A percentile compares a stretch with the other conserved stretches of the same genome.
Conservation (phyloP, 371 early-diverging fungal species). For the Mortierella sp. region DNA sequence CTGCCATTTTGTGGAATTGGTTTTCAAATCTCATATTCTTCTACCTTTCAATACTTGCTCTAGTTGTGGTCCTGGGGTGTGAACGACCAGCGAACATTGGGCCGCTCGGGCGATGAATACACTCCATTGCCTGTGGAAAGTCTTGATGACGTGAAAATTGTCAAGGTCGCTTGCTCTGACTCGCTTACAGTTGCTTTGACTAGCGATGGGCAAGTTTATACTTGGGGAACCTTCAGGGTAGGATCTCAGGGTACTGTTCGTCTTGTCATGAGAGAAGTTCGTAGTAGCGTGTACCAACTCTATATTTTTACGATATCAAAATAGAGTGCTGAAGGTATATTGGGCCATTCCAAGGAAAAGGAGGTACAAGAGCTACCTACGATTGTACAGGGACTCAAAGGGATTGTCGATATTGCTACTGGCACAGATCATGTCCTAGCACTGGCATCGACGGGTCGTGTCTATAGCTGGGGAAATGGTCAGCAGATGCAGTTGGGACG, state of each 20-base stretch:
- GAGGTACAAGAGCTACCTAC: conserved; percentile 68
- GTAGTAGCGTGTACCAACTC: too few species aligned
- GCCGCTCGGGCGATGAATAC: conserved; percentile 86
- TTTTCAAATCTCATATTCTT: not conserved
- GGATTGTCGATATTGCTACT: conserved; percentile 84
- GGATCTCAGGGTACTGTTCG: conserved; percentile 7
- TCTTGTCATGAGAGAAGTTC: not conserved
- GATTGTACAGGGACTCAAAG: conserved; percentile 38
- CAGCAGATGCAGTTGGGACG: conserved; percentile 95
- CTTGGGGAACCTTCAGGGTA: conserved; percentile 97
- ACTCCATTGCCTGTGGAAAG: conserved; percentile 65
- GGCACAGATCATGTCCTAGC: conserved; percentile 96
- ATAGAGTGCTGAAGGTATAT: conserved; percentile 70
- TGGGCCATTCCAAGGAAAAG: conserved; percentile 76
- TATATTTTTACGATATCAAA: not conserved
- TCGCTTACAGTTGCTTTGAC: conserved; percentile 92
- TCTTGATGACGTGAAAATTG: conserved; percentile 79
- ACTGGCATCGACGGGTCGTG: conserved; percentile 76
- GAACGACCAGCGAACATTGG: conserved; percentile 98
- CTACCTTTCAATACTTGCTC: not conserved
- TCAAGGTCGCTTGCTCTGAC: conserved; percentile 94
- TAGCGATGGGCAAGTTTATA: conserved; percentile 87
- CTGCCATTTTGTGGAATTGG: not conserved
- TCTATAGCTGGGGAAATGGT: conserved; percentile 96
- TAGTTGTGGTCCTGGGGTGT: conserved; percentile 96